A percentile compares a stretch with the other conserved stretches of the same genome.
Conservation (phyloP, 495 filamentous ascomycete genomes). For the Penicillium antarcticum region DNA sequence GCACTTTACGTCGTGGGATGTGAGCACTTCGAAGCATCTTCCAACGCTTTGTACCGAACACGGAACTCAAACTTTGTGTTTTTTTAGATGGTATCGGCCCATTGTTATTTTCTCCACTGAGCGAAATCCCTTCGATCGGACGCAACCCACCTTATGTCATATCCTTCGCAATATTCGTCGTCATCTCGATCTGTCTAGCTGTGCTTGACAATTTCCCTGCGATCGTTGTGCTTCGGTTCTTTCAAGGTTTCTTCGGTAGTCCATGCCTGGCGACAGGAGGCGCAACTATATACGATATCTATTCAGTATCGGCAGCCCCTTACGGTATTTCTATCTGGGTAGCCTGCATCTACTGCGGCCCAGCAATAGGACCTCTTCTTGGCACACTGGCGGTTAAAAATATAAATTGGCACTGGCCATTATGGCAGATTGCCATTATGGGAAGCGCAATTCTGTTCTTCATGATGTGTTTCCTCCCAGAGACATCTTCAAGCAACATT, state of each 20-base stretch:
- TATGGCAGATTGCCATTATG: conserved; percentile 40
- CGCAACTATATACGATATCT: conserved; percentile 52
- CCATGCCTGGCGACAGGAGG: conserved; percentile 50
- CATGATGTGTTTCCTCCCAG: neutral
- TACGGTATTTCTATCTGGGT: conserved; percentile 5
- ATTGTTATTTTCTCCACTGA: neutral
- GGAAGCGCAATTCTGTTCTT: neutral
- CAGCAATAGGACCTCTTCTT: conserved; percentile 28
- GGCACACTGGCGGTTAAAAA: conserved; percentile 20
- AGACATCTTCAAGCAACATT: neutral
- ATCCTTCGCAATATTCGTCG: neutral
- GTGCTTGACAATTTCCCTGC: conserved; percentile 22
- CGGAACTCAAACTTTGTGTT: no score
- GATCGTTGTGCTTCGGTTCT: conserved; percentile 44
- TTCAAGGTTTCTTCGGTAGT: conserved; percentile 47
- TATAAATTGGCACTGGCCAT: conserved; percentile 32
- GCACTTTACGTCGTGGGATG: neutral
- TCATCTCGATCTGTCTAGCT: neutral
- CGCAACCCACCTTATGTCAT: neutral
- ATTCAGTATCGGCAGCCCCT: neutral
- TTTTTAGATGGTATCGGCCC: neutral
- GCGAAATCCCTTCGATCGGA: neutral
- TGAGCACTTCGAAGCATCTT: neutral
- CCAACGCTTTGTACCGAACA: no score
- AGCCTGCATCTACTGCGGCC: conserved; percentile 19